Percentiles rank a stretch among this genome's conserved stretches.
Evolutionary conservation across 306 rosid genomes (phyloP).

Genomic region (Quercus dentata): DNA sequence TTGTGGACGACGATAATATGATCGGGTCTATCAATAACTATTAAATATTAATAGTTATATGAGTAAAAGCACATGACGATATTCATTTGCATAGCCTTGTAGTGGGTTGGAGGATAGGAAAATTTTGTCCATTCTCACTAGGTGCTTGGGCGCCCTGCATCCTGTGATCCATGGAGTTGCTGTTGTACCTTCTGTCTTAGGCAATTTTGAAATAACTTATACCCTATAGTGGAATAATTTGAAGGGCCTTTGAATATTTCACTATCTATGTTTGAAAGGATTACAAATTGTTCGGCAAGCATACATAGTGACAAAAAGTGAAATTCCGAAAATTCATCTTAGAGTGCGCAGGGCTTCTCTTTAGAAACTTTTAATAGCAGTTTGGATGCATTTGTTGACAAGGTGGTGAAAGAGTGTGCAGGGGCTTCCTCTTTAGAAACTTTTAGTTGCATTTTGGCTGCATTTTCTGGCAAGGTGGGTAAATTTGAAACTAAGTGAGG

Average conservation of each 20-base stretch:
- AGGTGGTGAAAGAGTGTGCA: constrained; percentile 56
- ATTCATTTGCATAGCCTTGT: too few species aligned
- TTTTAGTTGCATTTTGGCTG: constrained; percentile 54
- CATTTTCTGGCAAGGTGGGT: constrained; percentile 50
- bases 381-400: constrained; percentile 50
- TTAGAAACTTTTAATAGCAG: constrained; percentile 67
- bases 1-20: too few species aligned
- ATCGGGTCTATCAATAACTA: too few species aligned
- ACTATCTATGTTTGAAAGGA: background rate
- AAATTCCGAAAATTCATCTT: constrained; percentile 30
- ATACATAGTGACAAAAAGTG: constrained; percentile 10
- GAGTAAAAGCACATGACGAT: too few species aligned
- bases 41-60: too few species aligned
- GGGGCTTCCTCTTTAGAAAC: constrained; percentile 77
- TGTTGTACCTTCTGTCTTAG: constrained; percentile 4
- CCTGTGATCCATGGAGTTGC: constrained; percentile 7
- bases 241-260: background rate
- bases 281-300: background rate
- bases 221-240: background rate
- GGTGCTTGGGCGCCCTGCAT: too few species aligned
- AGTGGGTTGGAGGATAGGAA: too few species aligned
- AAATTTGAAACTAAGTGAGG: constrained; percentile 35
- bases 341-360: constrained; percentile 74
- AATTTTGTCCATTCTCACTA: too few species aligned
- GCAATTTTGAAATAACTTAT: background rate